Percentiles rank a stretch among this genome's conserved stretches.
Conservation (phyloP, 2,329 filamentous ascomycete species). For the Trichoderma sp. region DNA sequence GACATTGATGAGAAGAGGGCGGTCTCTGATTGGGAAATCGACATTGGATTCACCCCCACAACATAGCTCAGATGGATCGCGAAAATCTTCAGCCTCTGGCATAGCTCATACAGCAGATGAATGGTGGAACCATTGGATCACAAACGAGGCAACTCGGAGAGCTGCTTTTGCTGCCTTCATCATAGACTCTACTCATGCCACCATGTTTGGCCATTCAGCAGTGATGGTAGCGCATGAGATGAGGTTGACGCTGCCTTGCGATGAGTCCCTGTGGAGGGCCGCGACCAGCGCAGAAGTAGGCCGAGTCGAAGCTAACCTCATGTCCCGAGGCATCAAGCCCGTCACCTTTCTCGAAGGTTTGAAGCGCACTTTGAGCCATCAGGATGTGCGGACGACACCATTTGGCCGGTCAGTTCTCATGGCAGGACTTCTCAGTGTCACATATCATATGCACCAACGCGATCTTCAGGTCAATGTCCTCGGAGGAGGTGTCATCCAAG, state of each 20-base stretch:
- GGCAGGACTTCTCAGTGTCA: slow-evolving; percentile 89
- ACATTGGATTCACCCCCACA: slow-evolving; percentile 81
- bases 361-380: slow-evolving; percentile 83
- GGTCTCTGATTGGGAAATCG: slow-evolving; percentile 84
- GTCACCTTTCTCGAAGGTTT: slow-evolving; percentile 88
- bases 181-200: slow-evolving; percentile 92
- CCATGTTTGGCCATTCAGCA: slow-evolving; percentile 96
- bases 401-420: slow-evolving; percentile 93
- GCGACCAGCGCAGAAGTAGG: slow-evolving; percentile 85
- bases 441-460: slow-evolving; percentile 96
- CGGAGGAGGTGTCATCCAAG: slow-evolving; percentile 68
- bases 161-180: slow-evolving; percentile 93
- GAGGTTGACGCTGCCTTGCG: slow-evolving; percentile 85
- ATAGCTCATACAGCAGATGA: slow-evolving; percentile 73
- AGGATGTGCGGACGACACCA: slow-evolving; percentile 84
- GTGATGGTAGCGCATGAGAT: slow-evolving; percentile 98
- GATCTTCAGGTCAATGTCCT: slow-evolving; percentile 90
- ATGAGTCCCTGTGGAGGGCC: slow-evolving; percentile 90
- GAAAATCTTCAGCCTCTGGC: slow-evolving; percentile 64
- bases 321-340: slow-evolving; percentile 79
- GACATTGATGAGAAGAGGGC: slow-evolving; percentile 90
- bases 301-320: slow-evolving; percentile 76
- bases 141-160: slow-evolving; percentile 84
- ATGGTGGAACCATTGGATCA: slow-evolving; percentile 96
- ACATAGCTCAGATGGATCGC: slow-evolving; percentile 58